Evolutionary conservation across 2,329 filamentous ascomycete species (phyloP).

Genomic region (Daldinia sp.): DNA sequence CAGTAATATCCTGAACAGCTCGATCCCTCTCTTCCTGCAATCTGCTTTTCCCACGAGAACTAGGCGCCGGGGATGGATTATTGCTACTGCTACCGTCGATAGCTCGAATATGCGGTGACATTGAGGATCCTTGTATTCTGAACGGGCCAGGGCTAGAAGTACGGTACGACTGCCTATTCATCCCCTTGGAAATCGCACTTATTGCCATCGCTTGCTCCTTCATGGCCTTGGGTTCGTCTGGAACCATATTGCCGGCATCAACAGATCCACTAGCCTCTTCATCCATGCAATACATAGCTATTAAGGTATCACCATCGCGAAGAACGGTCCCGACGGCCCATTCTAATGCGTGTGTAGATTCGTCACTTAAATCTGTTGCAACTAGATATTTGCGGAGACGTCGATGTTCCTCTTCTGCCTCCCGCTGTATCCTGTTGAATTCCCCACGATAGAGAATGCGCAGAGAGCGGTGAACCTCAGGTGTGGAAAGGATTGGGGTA

Average conservation of each 20-base stretch:
- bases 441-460: conserved; percentile 92
- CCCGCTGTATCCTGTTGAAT: conserved; percentile 76
- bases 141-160: conserved; percentile 42
- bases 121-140: conserved; percentile 39
- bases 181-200: conserved; percentile 62
- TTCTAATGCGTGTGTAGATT: conserved; percentile 93
- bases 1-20: conserved; percentile 84
- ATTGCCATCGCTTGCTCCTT: conserved; percentile 78
- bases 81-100: conserved; percentile 46
- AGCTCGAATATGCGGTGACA: conserved; percentile 50
- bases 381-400: conserved; percentile 90
- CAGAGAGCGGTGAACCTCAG: conserved; percentile 80
- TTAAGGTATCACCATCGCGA: conserved; percentile 90
- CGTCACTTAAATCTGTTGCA: conserved; percentile 93
- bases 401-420: conserved; percentile 80
- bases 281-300: conserved; percentile 92
- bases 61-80: conserved; percentile 58
- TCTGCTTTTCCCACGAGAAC: conserved; percentile 61
- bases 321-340: conserved; percentile 98
- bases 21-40: conserved; percentile 81
- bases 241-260: conserved; percentile 62
- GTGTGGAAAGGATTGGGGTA: conserved; percentile 79
- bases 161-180: conserved; percentile 46
- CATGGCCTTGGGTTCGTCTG: conserved; percentile 78
- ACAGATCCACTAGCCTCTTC: conserved; percentile 75